Evolutionary conservation across 495 filamentous ascomycete species (phyloP).

Genomic region (Aspergillus asperescens): DNA sequence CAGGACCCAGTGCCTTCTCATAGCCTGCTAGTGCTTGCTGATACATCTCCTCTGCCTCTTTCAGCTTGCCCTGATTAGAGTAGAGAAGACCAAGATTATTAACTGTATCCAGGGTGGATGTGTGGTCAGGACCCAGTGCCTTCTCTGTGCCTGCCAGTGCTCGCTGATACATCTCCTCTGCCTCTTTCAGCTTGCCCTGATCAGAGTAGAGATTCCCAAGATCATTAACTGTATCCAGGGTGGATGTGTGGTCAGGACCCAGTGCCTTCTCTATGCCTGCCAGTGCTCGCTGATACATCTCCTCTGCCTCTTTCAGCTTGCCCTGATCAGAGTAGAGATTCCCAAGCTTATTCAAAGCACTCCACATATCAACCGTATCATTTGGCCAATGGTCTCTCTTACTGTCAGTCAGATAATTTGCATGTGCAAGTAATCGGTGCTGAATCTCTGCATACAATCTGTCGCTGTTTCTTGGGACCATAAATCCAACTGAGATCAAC

Average conservation of each 20-base stretch:
- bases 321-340: conserved; percentile 12
- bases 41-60: conserved; percentile 1
- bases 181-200: background rate
- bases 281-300: conserved; percentile 16
- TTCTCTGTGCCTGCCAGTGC: background rate
- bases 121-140: background rate
- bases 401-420: conserved; percentile 19
- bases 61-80: background rate
- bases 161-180: background rate
- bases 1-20: background rate
- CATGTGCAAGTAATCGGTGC: conserved; percentile 37
- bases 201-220: background rate
- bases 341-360: conserved; percentile 10
- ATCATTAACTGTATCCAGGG: background rate
- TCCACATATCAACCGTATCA: conserved; percentile 3
- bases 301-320: conserved; percentile 11
- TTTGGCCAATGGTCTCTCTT: background rate
- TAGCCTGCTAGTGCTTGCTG: background rate
- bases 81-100: background rate
- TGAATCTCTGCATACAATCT: conserved; percentile 26
- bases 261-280: conserved; percentile 8
- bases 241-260: conserved; percentile 5
- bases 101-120: background rate
- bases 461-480: conserved; percentile 17
- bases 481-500: conserved; percentile 24